Base-by-base conservation (phyloP, 2,329 filamentous ascomycete genomes). In the Leptoxyphium fumago region DNA sequence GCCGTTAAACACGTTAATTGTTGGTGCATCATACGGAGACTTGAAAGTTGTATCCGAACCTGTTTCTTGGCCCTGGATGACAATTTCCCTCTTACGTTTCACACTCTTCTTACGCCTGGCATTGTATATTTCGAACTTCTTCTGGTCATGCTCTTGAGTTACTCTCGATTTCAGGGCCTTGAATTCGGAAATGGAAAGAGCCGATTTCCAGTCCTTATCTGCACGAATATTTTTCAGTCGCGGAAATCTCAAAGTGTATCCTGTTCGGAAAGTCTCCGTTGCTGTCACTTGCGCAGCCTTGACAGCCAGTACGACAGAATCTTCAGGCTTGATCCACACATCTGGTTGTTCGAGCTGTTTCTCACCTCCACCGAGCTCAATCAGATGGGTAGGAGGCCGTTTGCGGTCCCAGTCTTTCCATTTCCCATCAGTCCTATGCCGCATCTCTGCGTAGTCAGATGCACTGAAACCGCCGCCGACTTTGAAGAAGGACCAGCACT, bases 401-500 rank as follows among this genome's bases (percentile, higher is more conserved):
- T 77, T 80, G 1, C 70, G 57, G 60, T 95, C 80, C 86, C 87
- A 98, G 29, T 84, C 75, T 10, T 74, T 72, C 91, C 91, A 98
- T 61, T 94, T 94, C 5, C 84, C 87, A 46, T 94, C 84, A 0
- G 89, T 96, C 18, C 78, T 73, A 55, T 94, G 85, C 5, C 78
- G 73, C 39, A 98, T 80, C 45, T 82, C 77, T 0, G 82, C 78
- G 59, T 94, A 96, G 56, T 98, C 91, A 43, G 83, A 77, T 1
- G 78, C 81, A 11, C 76, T 79, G 60, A 96, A 88, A 0, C 91
- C 91, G 43, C 91, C 91, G n/a, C 91, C 91, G 13, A 98, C 91
- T 62, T 91, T 95, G 72, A 88, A 94, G 66, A 98, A 95, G n/a
- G 87, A 94, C 55, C 80, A 84, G 57, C 80, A 93, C 61, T 85